Evolutionary conservation across 2,329 filamentous ascomycete genomes (phyloP).

Genomic region (Paramyrothecium sp.): DNA sequence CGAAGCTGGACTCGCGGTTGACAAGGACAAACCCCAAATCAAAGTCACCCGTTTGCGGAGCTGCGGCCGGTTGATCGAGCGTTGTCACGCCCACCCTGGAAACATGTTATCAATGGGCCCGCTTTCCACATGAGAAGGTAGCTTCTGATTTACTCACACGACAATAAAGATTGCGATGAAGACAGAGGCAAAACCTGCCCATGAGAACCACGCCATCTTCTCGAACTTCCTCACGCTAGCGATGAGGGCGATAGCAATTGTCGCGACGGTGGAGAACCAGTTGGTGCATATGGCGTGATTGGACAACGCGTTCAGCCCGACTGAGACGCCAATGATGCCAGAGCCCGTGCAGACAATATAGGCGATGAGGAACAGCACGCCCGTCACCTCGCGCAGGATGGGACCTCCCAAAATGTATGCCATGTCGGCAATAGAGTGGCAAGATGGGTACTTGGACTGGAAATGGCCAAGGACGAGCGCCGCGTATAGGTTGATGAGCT

Average conservation of each 20-base stretch:
- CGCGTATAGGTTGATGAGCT: constrained; percentile 16
- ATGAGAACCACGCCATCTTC: constrained; percentile 25
- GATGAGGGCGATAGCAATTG: constrained; percentile 19
- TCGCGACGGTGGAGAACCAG: constrained; percentile 19
- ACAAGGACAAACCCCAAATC: constrained; percentile 26
- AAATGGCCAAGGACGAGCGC: constrained; percentile 23
- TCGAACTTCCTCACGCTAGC: constrained; percentile 26
- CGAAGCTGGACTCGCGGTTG: constrained; percentile 17
- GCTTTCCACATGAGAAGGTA: not conserved
- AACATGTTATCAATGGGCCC: not conserved
- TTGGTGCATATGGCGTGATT: constrained; percentile 15
- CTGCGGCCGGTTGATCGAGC: constrained; percentile 10
- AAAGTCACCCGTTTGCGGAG: constrained; percentile 16
- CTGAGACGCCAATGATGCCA: constrained; percentile 18
- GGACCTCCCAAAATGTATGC: constrained; percentile 18
- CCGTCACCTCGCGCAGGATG: constrained; percentile 16
- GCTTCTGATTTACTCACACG: constrained; percentile 16
- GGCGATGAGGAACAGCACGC: constrained; percentile 13
- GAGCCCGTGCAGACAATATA: constrained; percentile 11
- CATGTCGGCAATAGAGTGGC: constrained; percentile 23
- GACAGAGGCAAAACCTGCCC: constrained; percentile 23
- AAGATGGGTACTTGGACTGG: constrained; percentile 18
- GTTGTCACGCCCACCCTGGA: constrained; percentile 21
- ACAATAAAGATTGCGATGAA: constrained; percentile 24
- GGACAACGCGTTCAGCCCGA: constrained; percentile 17